phyloP scores from a whole-genome alignment of 2,329 filamentous ascomycete genomes.

The Cryphonectria nitschkei region DNA sequence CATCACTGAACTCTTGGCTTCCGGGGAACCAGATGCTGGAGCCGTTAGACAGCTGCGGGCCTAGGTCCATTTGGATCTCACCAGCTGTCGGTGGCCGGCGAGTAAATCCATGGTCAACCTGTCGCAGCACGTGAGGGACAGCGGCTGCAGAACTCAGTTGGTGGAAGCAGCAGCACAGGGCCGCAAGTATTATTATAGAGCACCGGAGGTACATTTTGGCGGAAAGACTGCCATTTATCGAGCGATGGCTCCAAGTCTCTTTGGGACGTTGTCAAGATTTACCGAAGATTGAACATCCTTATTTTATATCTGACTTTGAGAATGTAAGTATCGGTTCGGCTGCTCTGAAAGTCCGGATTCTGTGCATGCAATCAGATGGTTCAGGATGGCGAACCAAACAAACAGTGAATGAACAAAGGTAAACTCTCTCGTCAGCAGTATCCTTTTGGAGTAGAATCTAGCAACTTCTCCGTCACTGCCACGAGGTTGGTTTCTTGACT shows the following conservation, averaged over 20 bases:
- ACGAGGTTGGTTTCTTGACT: not conserved
- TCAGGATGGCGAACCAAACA: not conserved
- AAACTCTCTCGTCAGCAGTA: not conserved
- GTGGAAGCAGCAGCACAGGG: not conserved
- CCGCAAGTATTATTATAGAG: not conserved
- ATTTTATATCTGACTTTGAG: not conserved
- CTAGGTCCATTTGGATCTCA: not conserved
- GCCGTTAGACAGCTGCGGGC: conserved; percentile 1
- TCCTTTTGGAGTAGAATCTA: not conserved
- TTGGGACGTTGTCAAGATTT: not conserved
- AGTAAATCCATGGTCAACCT: not conserved
- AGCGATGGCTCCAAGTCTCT: not conserved
- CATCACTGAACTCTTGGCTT: conserved; percentile 37
- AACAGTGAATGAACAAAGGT: not conserved
- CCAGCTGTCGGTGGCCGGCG: not conserved
- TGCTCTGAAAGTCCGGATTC: not conserved
- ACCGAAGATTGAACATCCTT: not conserved
- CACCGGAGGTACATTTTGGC: not conserved
- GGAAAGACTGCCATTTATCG: not conserved
- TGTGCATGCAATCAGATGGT: not conserved
- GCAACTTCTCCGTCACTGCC: not conserved
- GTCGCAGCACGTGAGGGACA: not conserved
- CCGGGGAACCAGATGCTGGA: not conserved
- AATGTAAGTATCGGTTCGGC: not conserved
- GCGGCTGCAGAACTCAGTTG: not conserved